A percentile compares a stretch with the other conserved stretches of the same genome.
phyloP scores from a whole-genome alignment of 106 monocot genomes.

The Vanilla planifolia region DNA sequence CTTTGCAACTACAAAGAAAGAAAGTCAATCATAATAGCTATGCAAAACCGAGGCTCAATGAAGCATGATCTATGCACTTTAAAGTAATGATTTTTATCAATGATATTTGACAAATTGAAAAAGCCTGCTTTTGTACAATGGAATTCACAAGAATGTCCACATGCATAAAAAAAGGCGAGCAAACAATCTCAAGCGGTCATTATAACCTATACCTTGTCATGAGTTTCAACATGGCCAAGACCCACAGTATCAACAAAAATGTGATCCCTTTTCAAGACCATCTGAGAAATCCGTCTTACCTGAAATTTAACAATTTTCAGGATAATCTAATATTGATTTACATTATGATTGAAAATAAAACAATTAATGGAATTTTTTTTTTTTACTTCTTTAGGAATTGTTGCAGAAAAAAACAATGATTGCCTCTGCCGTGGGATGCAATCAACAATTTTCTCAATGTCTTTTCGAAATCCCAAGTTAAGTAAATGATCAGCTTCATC shows the following conservation, averaged over 20 bases:
- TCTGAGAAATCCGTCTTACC: conserved; percentile 89
- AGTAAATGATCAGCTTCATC: conserved; percentile 96
- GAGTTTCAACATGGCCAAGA: conserved; percentile 58
- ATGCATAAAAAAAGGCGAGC: background rate
- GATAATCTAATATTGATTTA: background rate
- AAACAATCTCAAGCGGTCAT: background rate
- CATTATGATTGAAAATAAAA: background rate
- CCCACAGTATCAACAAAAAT: conserved; percentile 81
- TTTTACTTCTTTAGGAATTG: conserved; percentile 79
- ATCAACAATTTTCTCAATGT: conserved; percentile 93
- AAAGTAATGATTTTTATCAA: too few relatives aligned
- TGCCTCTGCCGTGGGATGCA: conserved; percentile 87
- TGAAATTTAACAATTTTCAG: conserved; percentile 18
- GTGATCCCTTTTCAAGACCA: conserved; percentile 86
- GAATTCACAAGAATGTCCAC: background rate
- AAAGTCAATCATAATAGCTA: too few relatives aligned
- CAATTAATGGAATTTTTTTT: too few relatives aligned
- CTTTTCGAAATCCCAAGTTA: conserved; percentile 90
- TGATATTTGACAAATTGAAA: background rate
- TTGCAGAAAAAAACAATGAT: conserved; percentile 81
- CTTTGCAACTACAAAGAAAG: too few relatives aligned
- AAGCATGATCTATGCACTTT: too few relatives aligned
- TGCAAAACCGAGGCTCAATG: too few relatives aligned
- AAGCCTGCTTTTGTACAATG: background rate
- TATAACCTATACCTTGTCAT: conserved; percentile 48